phyloP scores from a whole-genome alignment of 352 stramenopile genomes.

The Phytophthora macrochlamydospora region DNA sequence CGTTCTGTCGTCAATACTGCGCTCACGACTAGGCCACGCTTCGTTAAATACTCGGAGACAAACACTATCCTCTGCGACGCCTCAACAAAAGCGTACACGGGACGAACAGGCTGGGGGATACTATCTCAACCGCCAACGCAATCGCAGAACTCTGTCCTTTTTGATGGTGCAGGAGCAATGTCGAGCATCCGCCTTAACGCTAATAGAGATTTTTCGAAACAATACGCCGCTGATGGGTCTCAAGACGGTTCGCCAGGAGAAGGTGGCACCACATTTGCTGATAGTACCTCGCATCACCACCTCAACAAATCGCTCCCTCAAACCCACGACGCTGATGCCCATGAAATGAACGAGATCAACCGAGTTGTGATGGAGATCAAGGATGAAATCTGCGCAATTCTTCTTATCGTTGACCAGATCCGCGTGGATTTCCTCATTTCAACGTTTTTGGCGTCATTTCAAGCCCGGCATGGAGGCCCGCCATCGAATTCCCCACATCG shows the following conservation, averaged over 20 bases:
- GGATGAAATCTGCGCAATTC: slow-evolving; percentile 67
- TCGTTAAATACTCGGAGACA: slow-evolving; percentile 4
- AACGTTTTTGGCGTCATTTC: slow-evolving; percentile 49
- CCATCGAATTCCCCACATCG: slow-evolving; percentile 19
- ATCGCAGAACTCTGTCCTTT: slow-evolving; percentile 44
- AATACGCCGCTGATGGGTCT: slow-evolving; percentile 16
- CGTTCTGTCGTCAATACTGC: slow-evolving; percentile 10
- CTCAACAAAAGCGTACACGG: slow-evolving; percentile 16
- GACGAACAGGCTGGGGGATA: slow-evolving; percentile 17
- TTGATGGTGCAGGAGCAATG: slow-evolving; percentile 38
- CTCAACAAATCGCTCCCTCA: slow-evolving; percentile 21
- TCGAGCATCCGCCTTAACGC: slow-evolving; percentile 34
- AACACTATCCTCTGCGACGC: background rate
- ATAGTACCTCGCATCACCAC: slow-evolving; percentile 21
- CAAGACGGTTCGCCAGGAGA: slow-evolving; percentile 5
- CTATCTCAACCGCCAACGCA: slow-evolving; percentile 12
- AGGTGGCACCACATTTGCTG: background rate
- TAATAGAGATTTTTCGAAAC: slow-evolving; percentile 31
- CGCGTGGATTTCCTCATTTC: slow-evolving; percentile 75
- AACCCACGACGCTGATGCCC: slow-evolving; percentile 13
- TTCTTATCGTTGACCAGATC: slow-evolving; percentile 62
- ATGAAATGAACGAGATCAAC: slow-evolving; percentile 51
- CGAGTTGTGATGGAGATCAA: slow-evolving; percentile 78
- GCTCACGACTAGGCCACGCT: slow-evolving; percentile 4
- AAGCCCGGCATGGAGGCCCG: slow-evolving; percentile 36